phyloP scores from a whole-genome alignment of 2,329 filamentous ascomycete genomes.

The Alternaria ventricosa region DNA sequence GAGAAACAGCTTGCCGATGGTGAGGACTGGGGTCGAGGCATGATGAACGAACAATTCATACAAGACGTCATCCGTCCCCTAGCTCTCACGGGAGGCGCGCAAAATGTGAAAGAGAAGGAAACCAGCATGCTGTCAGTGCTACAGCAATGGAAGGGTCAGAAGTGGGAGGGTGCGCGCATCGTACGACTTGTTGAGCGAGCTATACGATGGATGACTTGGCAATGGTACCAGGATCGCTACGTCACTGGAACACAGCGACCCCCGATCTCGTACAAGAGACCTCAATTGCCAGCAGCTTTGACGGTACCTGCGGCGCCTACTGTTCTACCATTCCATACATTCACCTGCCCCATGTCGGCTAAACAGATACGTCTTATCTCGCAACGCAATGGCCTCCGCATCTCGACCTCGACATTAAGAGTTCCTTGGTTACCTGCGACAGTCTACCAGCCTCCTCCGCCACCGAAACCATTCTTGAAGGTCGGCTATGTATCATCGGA shows the following conservation, averaged over 20 bases:
- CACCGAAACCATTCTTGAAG: conserved; percentile 82
- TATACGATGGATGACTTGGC: conserved; percentile 77
- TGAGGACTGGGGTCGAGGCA: conserved; percentile 80
- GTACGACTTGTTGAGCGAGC: conserved; percentile 85
- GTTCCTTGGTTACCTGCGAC: conserved; percentile 83
- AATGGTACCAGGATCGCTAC: conserved; percentile 87
- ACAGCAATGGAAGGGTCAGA: conserved; percentile 69
- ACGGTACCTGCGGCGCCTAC: conserved; percentile 88
- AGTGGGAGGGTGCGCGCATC: conserved; percentile 88
- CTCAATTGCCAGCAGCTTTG: conserved; percentile 74
- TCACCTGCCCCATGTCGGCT: conserved; percentile 90
- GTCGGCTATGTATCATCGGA: conserved; percentile 97
- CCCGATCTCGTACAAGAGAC: conserved; percentile 69
- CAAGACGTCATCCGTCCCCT: conserved; percentile 56
- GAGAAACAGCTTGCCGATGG: conserved; percentile 86
- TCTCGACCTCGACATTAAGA: conserved; percentile 86
- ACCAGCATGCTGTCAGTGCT: conserved; percentile 47
- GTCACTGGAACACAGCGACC: conserved; percentile 64
- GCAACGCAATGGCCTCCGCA: conserved; percentile 89
- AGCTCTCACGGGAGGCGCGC: conserved; percentile 42
- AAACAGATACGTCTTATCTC: conserved; percentile 93
- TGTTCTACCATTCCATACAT: conserved; percentile 95
- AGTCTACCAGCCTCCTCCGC: conserved; percentile 83
- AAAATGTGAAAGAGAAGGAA: conserved; percentile 46
- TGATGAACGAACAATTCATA: conserved; percentile 58